Percentiles rank a stretch among this genome's conserved stretches.
phyloP scores from a whole-genome alignment of 2,329 filamentous ascomycete genomes.

The Fusarium udum region DNA sequence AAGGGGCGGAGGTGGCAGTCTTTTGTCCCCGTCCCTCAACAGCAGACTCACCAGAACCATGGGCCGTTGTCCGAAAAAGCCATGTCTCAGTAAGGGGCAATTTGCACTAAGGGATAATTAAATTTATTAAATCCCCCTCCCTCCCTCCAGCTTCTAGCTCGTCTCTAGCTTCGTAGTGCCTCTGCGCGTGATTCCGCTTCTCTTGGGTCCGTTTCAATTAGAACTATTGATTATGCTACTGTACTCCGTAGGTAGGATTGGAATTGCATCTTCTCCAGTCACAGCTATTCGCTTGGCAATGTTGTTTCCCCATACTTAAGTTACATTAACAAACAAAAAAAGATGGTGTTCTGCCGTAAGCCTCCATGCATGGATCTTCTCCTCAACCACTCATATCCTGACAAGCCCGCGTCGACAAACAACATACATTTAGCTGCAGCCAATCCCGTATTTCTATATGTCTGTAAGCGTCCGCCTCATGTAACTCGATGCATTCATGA shows the following conservation, averaged over 20 bases:
- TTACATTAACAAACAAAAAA: not conserved
- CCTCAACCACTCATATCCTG: conserved; percentile 20
- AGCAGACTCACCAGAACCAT: not conserved
- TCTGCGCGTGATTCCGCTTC: conserved; percentile 28
- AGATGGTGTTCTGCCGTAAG: conserved; percentile 33
- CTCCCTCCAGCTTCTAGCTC: conserved; percentile 24
- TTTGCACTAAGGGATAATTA: not conserved
- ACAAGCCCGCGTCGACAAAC: conserved; percentile 11
- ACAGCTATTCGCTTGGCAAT: not conserved
- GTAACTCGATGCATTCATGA: conserved; percentile 26
- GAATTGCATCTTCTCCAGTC: not conserved
- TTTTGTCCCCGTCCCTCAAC: not conserved
- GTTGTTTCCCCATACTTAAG: not conserved
- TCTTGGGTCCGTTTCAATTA: not conserved
- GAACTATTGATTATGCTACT: conserved; percentile 18
- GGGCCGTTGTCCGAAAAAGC: not conserved
- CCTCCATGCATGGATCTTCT: conserved; percentile 13
- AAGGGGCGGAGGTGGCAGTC: conserved; percentile 13
- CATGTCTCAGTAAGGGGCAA: conserved; percentile 25
- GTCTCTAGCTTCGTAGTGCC: conserved; percentile 24
- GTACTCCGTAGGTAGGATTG: not conserved
- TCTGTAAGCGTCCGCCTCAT: conserved; percentile 25
- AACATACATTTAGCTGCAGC: conserved; percentile 3
- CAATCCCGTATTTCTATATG: conserved; percentile 21
- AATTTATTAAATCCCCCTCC: not conserved